Base-by-base conservation (phyloP, 495 filamentous ascomycete species). In the Aspergillus wentii region DNA sequence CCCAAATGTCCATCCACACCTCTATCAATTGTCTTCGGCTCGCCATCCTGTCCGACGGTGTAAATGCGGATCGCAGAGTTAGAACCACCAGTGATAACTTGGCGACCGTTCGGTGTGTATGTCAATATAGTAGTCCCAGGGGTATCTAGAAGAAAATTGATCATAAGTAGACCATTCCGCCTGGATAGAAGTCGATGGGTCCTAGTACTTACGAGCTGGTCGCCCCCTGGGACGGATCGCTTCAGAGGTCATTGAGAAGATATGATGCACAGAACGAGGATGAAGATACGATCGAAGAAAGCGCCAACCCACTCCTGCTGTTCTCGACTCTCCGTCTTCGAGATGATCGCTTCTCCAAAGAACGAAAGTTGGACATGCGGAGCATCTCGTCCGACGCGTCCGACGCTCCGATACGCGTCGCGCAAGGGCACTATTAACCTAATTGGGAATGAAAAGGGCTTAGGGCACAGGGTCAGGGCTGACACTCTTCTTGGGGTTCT, bases 31-130 rank as follows among this genome's bases (percentile, higher is more conserved):
- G 85, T 94, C 37, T 74, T 77, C 9, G 92, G 92, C 52, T 96
- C 92, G 33, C 86, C 90, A 66, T 94, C 87, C 14, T 82, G 86
- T 27, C 85, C 89, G 11, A 88, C 89, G 33, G 82, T 84, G 69
- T 91, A 98, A 33, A 96, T 78, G 19, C 92, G 84, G 49, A 94
- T 85, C 13, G 83, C 82, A 51, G 90, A 86, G 62, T 97, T 95
- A 22, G 85, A 83, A 23, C 92, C 92, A 36, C 82, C 88, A 9
- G 92, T 98, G 43, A 97, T 73, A 9, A 87, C 62, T 35, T 75
- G 73, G 54, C 68, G 74, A 13, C 83, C 83, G 46, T 86, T 70
- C 2, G 83, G 82, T 5, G 82, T 84, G 55, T 86, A 86, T 36
- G 76, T 59, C 11, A 85, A 54, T 34, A 74, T 76, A 1, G 83